A percentile compares a stretch with the other conserved stretches of the same genome.
These are phyloP conservation scores for Naganishia vaughanmartiniae DNA, from an alignment of 768 basidiomycete species.

Conservation along the genomic window DNA sequence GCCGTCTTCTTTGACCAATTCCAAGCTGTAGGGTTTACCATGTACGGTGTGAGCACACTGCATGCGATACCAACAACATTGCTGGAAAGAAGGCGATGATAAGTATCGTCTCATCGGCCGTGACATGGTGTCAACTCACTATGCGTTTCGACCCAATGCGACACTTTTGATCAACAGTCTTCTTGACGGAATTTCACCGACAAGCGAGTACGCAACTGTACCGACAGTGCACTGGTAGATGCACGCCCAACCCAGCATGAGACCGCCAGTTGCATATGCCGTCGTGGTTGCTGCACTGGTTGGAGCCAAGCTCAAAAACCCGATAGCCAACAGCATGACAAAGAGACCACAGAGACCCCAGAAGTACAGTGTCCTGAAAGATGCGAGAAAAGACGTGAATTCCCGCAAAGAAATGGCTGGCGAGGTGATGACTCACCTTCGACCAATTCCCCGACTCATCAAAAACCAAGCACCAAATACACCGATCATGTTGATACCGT, in stretches of 20 bases:
- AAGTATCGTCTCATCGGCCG: background rate
- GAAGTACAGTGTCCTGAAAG: conserved; percentile 38
- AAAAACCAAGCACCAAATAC: conserved; percentile 38
- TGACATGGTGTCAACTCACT: background rate
- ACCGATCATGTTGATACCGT: conserved; percentile 40
- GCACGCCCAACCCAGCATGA: conserved; percentile 51
- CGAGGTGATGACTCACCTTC: conserved; percentile 24
- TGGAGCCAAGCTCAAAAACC: conserved; percentile 43
- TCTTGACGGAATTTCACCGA: conserved; percentile 38
- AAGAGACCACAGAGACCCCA: conserved; percentile 44
- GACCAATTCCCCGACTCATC: conserved; percentile 41
- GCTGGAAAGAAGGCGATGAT: conserved; percentile 1
- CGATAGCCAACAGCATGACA: conserved; percentile 42
- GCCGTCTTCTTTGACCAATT: conserved; percentile 35
- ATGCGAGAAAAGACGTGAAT: background rate
- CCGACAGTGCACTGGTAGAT: conserved; percentile 50
- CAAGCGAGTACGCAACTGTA: conserved; percentile 38
- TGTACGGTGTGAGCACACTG: conserved; percentile 30
- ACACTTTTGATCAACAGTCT: conserved; percentile 35
- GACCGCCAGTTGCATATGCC: conserved; percentile 45
- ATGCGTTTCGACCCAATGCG: conserved; percentile 34
- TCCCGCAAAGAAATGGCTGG: background rate
- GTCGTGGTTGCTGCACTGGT: conserved; percentile 25
- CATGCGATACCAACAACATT: conserved; percentile 28
- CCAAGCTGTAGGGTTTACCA: conserved; percentile 35